phyloP scores from a whole-genome alignment of 805 yeast genomes.

The Candida nemodendra region DNA sequence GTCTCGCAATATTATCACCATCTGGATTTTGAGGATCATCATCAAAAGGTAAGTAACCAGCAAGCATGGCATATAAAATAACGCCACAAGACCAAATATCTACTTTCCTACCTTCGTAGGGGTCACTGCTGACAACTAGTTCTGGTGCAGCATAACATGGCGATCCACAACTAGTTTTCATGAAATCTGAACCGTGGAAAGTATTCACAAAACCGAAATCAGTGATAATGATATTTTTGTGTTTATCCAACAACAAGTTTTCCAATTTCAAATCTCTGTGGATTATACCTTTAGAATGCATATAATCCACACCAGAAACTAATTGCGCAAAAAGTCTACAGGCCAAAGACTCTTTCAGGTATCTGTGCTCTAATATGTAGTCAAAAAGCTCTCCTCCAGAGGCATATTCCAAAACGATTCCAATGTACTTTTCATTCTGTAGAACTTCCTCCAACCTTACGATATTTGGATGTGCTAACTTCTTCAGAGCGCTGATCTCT shows the following conservation, averaged over 20 bases:
- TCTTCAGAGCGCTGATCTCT: slow-evolving; percentile 87
- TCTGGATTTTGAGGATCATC: slow-evolving; percentile 97
- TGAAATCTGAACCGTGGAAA: slow-evolving; percentile 67
- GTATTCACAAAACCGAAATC: slow-evolving; percentile 96
- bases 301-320: slow-evolving; percentile 88
- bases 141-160: slow-evolving; percentile 99
- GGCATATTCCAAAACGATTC: slow-evolving; percentile 94
- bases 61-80: slow-evolving; percentile 91
- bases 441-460: slow-evolving; percentile 88
- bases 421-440: slow-evolving; percentile 92
- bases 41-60: slow-evolving; percentile 96
- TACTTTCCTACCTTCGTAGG: slow-evolving; percentile 89
- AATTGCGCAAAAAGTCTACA: slow-evolving; percentile 88
- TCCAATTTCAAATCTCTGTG: slow-evolving; percentile 78
- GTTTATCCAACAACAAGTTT: slow-evolving; percentile 75
- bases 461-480: slow-evolving; percentile 89
- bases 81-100: slow-evolving; percentile 98
- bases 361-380: slow-evolving; percentile 81
- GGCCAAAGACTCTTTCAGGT: slow-evolving; percentile 83
- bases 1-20: slow-evolving; percentile 86
- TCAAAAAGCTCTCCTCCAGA: slow-evolving; percentile 97
- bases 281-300: slow-evolving; percentile 77
- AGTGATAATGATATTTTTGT: slow-evolving; percentile 80
- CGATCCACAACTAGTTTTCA: slow-evolving; percentile 95
- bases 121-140: slow-evolving; percentile 79